A percentile compares a stretch with the other conserved stretches of the same genome.
phyloP scores from a whole-genome alignment of 495 filamentous ascomycete genomes.

The Penicillium herquei region DNA sequence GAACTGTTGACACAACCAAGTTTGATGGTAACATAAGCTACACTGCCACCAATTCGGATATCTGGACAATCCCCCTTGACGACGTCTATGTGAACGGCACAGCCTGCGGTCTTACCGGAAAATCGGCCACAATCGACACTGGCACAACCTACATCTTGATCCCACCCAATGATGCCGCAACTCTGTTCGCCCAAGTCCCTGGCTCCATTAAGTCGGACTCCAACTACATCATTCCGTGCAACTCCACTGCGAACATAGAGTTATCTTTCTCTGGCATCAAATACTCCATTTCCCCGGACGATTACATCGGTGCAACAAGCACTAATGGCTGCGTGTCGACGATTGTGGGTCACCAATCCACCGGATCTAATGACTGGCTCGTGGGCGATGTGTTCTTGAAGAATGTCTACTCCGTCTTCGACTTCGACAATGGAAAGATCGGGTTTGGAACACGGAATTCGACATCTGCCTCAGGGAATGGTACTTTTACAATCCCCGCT shows the following conservation, averaged over 20 bases:
- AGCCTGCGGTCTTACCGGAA: constrained; percentile 45
- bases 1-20: constrained; percentile 60
- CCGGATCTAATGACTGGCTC: constrained; percentile 61
- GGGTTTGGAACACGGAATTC: constrained; percentile 33
- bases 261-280: constrained; percentile 55
- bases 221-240: constrained; percentile 69
- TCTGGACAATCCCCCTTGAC: constrained; percentile 70
- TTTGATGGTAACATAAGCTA: constrained; percentile 68
- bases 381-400: constrained; percentile 83
- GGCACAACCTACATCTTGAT: constrained; percentile 76
- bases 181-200: constrained; percentile 64
- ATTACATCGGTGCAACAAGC: constrained; percentile 59
- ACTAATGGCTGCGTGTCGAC: constrained; percentile 60
- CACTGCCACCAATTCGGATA: constrained; percentile 41
- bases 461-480: constrained; percentile 11
- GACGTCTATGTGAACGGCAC: constrained; percentile 59
- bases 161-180: constrained; percentile 60
- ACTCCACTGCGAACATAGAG: constrained; percentile 51
- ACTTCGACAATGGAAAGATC: constrained; percentile 53
- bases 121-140: constrained; percentile 72
- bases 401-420: constrained; percentile 87
- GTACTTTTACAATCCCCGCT: constrained; percentile 14
- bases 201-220: constrained; percentile 50
- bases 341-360: constrained; percentile 50
- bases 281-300: constrained; percentile 64